Conservation (phyloP, 345 rosid genomes). For the Syzygium aromaticum region DNA sequence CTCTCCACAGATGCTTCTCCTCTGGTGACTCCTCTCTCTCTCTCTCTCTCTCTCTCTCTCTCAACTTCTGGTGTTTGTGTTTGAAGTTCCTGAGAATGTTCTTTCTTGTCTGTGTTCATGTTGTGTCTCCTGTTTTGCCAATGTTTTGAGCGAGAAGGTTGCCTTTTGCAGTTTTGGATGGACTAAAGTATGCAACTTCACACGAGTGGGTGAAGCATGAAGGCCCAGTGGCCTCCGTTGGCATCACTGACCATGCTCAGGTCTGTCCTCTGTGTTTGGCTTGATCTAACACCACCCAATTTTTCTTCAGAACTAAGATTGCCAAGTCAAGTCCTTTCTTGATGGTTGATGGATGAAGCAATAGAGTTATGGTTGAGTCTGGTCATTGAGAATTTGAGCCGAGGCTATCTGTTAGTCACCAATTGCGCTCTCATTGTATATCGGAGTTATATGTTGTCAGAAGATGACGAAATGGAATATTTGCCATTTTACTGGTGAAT, state of each 20-base stretch:
- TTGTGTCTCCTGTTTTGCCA: not conserved
- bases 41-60: not conserved
- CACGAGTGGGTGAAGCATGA: slow-evolving; percentile 98
- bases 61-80: not conserved
- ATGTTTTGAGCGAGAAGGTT: slow-evolving; percentile 3
- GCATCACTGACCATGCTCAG: slow-evolving; percentile 98
- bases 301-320: not conserved
- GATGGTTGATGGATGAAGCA: not conserved
- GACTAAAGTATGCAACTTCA: slow-evolving; percentile 79
- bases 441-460: not conserved
- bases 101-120: not conserved
- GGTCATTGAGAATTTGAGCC: not conserved
- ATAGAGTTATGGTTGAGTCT: not conserved
- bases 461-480: not conserved
- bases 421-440: not conserved
- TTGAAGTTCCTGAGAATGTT: not conserved
- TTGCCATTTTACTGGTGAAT: not conserved
- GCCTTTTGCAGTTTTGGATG: slow-evolving; percentile 79
- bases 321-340: not conserved
- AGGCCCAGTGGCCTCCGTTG: slow-evolving; percentile 72
- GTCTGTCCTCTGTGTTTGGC: slow-evolving; percentile 14
- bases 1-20: slow-evolving; percentile 81
- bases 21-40: slow-evolving; percentile 23
- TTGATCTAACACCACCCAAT: not conserved
- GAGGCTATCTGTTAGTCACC: not conserved